These are phyloP conservation scores for Brettanomyces bruxellensis DNA, from an alignment of 805 yeast species.

Conservation along the genomic window DNA sequence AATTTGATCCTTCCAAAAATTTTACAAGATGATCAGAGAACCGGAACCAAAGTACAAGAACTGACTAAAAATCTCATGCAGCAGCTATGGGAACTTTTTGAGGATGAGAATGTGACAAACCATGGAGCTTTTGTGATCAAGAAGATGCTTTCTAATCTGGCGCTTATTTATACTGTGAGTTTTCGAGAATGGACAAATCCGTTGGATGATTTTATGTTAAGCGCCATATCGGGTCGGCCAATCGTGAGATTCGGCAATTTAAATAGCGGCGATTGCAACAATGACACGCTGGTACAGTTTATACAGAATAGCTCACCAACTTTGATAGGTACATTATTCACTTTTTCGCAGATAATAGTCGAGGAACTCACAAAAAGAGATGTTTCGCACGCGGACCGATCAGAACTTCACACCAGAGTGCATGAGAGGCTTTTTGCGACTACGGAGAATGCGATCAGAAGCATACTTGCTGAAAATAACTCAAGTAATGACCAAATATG, in stretches of 20 bases:
- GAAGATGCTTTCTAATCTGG: slow-evolving; percentile 49
- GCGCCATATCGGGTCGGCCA: background rate
- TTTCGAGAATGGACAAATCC: slow-evolving; percentile 33
- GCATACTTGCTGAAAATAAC: background rate
- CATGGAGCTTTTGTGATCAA: slow-evolving; percentile 36
- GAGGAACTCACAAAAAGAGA: slow-evolving; percentile 41
- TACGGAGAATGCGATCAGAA: slow-evolving; percentile 19
- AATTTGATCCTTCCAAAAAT: slow-evolving; percentile 1
- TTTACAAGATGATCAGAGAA: background rate
- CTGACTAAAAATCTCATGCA: background rate
- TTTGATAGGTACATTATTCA: slow-evolving; percentile 12
- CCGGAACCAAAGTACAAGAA: background rate
- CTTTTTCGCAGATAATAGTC: slow-evolving; percentile 36
- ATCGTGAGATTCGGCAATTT: background rate
- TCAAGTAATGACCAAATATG: slow-evolving; percentile 3
- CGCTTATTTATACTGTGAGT: slow-evolving; percentile 36
- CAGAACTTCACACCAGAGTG: slow-evolving; percentile 29
- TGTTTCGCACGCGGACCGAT: slow-evolving; percentile 15
- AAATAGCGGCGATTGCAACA: background rate
- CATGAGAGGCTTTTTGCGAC: slow-evolving; percentile 26
- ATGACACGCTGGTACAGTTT: background rate
- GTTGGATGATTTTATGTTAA: slow-evolving; percentile 13
- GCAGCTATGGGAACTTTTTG: background rate
- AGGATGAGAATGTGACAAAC: slow-evolving; percentile 5
- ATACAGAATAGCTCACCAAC: slow-evolving; percentile 3